Percentiles rank a stretch among this genome's conserved stretches.
phyloP scores from a whole-genome alignment of 176 grass and related monocot species.

The Tuctoria greenei region DNA sequence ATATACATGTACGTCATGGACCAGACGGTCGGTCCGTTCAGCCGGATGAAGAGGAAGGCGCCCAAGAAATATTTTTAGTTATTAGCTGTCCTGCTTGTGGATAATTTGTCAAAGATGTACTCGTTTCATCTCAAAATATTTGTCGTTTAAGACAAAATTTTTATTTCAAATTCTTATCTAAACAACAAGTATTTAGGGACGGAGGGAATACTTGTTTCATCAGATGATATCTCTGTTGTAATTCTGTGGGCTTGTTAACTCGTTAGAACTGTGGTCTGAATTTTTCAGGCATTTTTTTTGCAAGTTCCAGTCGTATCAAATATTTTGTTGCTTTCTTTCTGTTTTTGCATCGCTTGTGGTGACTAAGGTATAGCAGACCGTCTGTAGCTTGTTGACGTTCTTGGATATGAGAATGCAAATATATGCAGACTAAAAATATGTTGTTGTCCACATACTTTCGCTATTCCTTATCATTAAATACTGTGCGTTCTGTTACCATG shows the following conservation, averaged over 20 bases:
- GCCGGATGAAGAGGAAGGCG: slow-evolving; percentile 87
- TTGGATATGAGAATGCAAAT: not conserved
- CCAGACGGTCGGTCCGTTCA: slow-evolving; percentile 73
- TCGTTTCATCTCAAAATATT: too few species aligned
- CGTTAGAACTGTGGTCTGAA: not conserved
- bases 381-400: too few species aligned
- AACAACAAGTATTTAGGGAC: too few species aligned
- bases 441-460: slow-evolving; percentile 54
- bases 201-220: too few species aligned
- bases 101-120: too few species aligned
- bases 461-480: slow-evolving; percentile 97
- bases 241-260: not conserved
- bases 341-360: too few species aligned
- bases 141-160: too few species aligned
- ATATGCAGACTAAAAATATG: not conserved
- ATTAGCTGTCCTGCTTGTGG: too few species aligned
- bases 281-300: not conserved
- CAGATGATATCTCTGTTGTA: not conserved
- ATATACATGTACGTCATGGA: slow-evolving; percentile 99
- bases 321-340: too few species aligned
- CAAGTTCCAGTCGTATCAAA: not conserved
- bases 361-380: too few species aligned
- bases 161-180: too few species aligned
- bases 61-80: slow-evolving; percentile 63
- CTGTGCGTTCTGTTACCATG: slow-evolving; percentile 52